Base-by-base conservation (phyloP, 192 early-diverging fungal species). In the Globomyces pollinis-pini region DNA sequence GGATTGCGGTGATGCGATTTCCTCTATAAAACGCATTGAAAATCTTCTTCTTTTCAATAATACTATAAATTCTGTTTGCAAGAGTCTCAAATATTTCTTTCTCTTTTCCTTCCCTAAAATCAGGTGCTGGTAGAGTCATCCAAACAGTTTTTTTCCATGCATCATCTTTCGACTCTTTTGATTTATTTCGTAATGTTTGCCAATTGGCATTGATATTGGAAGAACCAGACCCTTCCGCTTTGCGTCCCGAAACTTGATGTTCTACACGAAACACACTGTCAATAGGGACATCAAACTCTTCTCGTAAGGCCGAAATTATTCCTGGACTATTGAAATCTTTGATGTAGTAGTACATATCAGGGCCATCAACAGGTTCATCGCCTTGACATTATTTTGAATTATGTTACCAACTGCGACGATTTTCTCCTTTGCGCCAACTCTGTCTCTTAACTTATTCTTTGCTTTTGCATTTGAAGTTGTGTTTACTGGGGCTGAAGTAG, bases 351-450 rank as follows among this genome's bases (percentile, higher is more conserved):
- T 80, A 80, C 2, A 60, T 61, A 51, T 80, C 78, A 1, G 78
- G 78, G 16, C 78, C 78, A 38, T 69, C 61, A 20, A 35, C 18
- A n/a, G 78, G 78, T 57, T 80, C 78, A 50, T 80, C 78, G 13
- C 68, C 77, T 78, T 16, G 3, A 11, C 32, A 12, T 35, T 20
- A 38, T 20, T 16, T 4, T n/a, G n/a, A n/a, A 35, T 13, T 28
- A 3, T 15, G 52, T 28, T 59, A 77, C 69, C 71, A 39, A 73
- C 68, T 15, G 70, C 30, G 8, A 56, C 55, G 8, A 66, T 56
- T 45, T 76, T 77, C 24, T 38, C 33, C 16, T 77, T 71, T 4
- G 42, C 57, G 2, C 52, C 62, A 16, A 65, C 66, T 43, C 64
- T 52, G 18, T 80, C 78, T 28, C 71, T 16, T 11, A 77, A 60